A percentile compares a stretch with the other conserved stretches of the same genome.
phyloP scores from a whole-genome alignment of 2,329 filamentous ascomycete species.

The Trichoderma sp. region DNA sequence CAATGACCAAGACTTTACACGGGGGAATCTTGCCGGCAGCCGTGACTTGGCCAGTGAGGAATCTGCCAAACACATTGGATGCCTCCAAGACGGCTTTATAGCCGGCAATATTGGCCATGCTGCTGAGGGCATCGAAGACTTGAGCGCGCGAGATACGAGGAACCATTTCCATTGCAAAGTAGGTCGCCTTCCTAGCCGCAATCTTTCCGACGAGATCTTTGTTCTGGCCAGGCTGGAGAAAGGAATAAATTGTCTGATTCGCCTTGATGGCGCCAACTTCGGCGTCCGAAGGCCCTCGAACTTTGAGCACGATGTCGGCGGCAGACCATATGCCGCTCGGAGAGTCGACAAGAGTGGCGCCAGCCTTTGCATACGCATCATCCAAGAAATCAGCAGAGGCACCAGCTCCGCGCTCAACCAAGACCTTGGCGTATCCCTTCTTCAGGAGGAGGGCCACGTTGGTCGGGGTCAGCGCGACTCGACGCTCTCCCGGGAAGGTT shows the following conservation, averaged over 20 bases:
- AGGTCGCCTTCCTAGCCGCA: constrained; percentile 65
- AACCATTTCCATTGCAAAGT: constrained; percentile 91
- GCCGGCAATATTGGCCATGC: constrained; percentile 91
- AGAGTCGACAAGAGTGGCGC: constrained; percentile 70
- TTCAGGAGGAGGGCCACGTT: constrained; percentile 80
- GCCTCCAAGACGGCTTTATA: constrained; percentile 91
- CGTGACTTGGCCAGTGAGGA: constrained; percentile 84
- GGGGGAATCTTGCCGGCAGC: constrained; percentile 88
- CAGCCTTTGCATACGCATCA: constrained; percentile 71
- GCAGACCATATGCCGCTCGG: constrained; percentile 66
- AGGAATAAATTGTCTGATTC: constrained; percentile 73
- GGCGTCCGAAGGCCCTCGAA: constrained; percentile 67
- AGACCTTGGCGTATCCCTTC: constrained; percentile 74
- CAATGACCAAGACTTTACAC: constrained; percentile 86
- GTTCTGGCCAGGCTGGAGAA: constrained; percentile 81
- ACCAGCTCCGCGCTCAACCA: constrained; percentile 81
- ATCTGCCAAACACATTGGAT: constrained; percentile 83
- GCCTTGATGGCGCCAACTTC: constrained; percentile 67
- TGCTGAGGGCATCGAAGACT: constrained; percentile 82
- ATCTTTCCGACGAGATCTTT: constrained; percentile 70
- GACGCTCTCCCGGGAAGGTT: constrained; percentile 72
- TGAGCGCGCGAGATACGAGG: constrained; percentile 86
- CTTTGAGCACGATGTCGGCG: constrained; percentile 79
- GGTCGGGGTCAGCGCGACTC: constrained; percentile 79
- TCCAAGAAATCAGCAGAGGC: constrained; percentile 73